phyloP scores from a whole-genome alignment of 164 flowering plant genomes.

The Kalanchoe fedtschenkoi region DNA sequence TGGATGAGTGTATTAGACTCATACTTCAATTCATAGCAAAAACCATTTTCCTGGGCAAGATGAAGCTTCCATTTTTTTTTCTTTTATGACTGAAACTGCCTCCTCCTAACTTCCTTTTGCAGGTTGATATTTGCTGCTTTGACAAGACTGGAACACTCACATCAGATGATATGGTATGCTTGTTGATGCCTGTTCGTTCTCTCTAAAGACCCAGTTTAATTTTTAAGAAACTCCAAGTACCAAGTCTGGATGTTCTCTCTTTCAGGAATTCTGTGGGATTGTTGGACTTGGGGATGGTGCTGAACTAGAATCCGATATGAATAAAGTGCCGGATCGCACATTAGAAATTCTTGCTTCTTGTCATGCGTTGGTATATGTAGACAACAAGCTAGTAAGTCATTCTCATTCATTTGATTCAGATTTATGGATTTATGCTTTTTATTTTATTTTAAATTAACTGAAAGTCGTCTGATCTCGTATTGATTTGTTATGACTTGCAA shows the following conservation, averaged over 20 bases:
- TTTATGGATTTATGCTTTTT: neutral
- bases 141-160: constrained; percentile 98
- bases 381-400: constrained; percentile 76
- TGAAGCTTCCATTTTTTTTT: neutral
- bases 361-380: constrained; percentile 96
- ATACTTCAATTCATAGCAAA: too few species aligned
- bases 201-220: neutral
- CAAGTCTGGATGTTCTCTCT: neutral
- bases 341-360: constrained; percentile 83
- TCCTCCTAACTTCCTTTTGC: constrained; percentile 13
- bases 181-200: neutral
- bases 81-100: neutral
- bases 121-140: constrained; percentile 98
- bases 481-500: neutral
- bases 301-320: constrained; percentile 62
- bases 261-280: constrained; percentile 85
- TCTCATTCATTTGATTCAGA: neutral
- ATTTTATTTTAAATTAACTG: neutral
- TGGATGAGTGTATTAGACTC: too few species aligned
- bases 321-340: constrained; percentile 59
- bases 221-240: neutral
- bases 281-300: constrained; percentile 46
- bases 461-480: neutral
- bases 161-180: constrained; percentile 95
- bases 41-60: too few species aligned